Percentiles rank a stretch among this genome's conserved stretches.
Evolutionary conservation across 2,329 filamentous ascomycete genomes (phyloP).

Genomic region (Cladosporium sp.): DNA sequence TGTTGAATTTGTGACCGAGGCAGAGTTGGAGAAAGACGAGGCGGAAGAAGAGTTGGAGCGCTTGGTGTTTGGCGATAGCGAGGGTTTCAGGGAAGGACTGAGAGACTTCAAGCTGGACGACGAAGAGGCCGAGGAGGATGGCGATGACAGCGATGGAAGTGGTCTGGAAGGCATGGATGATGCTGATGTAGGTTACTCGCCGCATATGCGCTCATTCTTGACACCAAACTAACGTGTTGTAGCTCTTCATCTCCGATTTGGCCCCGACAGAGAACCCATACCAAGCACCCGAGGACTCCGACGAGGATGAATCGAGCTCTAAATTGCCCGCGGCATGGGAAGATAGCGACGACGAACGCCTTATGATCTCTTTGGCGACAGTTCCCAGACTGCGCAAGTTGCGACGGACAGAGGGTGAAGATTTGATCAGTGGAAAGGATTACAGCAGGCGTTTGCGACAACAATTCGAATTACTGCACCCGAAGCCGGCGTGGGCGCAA

Average conservation of each 20-base stretch:
- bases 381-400: constrained; percentile 79
- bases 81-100: constrained; percentile 76
- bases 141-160: constrained; percentile 40
- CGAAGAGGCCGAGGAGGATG: constrained; percentile 48
- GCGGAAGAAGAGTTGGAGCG: constrained; percentile 57
- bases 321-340: constrained; percentile 70
- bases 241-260: constrained; percentile 81
- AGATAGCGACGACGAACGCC: constrained; percentile 91
- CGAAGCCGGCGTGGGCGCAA: constrained; percentile 61
- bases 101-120: constrained; percentile 53
- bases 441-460: constrained; percentile 78
- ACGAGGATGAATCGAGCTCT: constrained; percentile 43
- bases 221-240: constrained; percentile 22
- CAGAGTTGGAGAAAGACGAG: constrained; percentile 33
- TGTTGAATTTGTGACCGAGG: constrained; percentile 33
- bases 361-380: constrained; percentile 78
- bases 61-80: constrained; percentile 82
- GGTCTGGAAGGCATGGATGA: constrained; percentile 68
- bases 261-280: constrained; percentile 47
- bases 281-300: constrained; percentile 41
- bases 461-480: constrained; percentile 64
- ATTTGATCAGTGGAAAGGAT: constrained; percentile 81
- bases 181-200: constrained; percentile 57
- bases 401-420: constrained; percentile 76
- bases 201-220: neutral